Conservation (phyloP, 1,284 basidiomycete species). For the Cryptococcus amylolentus region DNA sequence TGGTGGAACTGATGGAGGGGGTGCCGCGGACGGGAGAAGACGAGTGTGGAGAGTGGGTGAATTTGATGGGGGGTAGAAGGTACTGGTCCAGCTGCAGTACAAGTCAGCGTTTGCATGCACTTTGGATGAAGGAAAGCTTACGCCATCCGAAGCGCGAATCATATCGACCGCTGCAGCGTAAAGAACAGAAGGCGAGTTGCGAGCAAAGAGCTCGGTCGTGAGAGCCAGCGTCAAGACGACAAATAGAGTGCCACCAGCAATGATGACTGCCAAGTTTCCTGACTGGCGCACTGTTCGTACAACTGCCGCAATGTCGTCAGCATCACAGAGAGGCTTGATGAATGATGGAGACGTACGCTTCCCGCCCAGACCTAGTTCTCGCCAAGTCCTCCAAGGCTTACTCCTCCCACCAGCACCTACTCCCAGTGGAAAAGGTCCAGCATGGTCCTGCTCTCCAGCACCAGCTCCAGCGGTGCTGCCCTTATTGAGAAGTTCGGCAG, state of each 20-base stretch:
- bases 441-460: slow-evolving; percentile 36
- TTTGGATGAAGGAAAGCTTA: slow-evolving; percentile 36
- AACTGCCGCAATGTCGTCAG: slow-evolving; percentile 52
- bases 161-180: slow-evolving; percentile 81
- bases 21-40: slow-evolving; percentile 43
- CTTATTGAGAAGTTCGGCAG: slow-evolving; percentile 26
- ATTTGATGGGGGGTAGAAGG: slow-evolving; percentile 47
- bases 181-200: slow-evolving; percentile 85
- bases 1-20: slow-evolving; percentile 36
- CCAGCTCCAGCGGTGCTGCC: slow-evolving; percentile 17
- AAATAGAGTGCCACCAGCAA: slow-evolving; percentile 76
- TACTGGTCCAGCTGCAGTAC: slow-evolving; percentile 37
- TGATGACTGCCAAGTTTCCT: slow-evolving; percentile 75
- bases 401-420: slow-evolving; percentile 58
- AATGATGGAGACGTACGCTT: slow-evolving; percentile 62
- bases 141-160: slow-evolving; percentile 69
- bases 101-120: neutral
- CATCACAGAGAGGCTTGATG: neutral
- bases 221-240: slow-evolving; percentile 78
- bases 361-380: slow-evolving; percentile 70
- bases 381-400: slow-evolving; percentile 59
- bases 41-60: slow-evolving; percentile 46
- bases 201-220: slow-evolving; percentile 83
- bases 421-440: slow-evolving; percentile 79
- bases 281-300: slow-evolving; percentile 72